Conservation (phyloP, 208 protist species). For the Leishmania tarentolae region DNA sequence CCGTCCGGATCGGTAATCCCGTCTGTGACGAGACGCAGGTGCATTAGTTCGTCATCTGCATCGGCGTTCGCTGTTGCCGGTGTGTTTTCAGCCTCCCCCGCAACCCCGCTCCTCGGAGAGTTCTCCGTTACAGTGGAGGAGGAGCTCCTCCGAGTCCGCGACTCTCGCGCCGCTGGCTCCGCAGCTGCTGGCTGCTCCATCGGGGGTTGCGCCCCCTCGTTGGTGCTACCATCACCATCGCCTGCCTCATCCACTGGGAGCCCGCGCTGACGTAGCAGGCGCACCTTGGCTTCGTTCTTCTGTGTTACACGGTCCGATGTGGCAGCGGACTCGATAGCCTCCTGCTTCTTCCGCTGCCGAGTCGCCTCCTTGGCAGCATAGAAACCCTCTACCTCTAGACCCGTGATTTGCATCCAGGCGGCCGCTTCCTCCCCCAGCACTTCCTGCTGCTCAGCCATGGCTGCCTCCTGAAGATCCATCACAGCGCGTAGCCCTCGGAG, state of each 20-base stretch:
- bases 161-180: background rate
- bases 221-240: background rate
- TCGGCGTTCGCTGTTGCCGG: background rate
- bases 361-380: constrained; percentile 33
- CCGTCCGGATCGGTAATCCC: background rate
- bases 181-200: background rate
- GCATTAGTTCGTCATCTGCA: background rate
- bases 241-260: background rate
- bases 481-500: constrained; percentile 18
- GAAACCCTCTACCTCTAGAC: constrained; percentile 33
- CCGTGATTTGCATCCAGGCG: constrained; percentile 43
- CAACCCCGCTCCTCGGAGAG: background rate
- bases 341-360: constrained; percentile 20
- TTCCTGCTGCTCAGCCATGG: constrained; percentile 30
- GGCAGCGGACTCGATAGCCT: constrained; percentile 7
- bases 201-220: background rate
- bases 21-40: constrained; percentile 22
- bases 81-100: background rate
- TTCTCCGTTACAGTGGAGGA: constrained; percentile 18
- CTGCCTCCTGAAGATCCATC: constrained; percentile 30
- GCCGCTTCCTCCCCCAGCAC: constrained; percentile 47
- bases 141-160: constrained; percentile 2
- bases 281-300: constrained; percentile 14
- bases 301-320: constrained; percentile 15
- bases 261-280: constrained; percentile 11